Conservation (phyloP, 2,329 filamentous ascomycete species). For the Monosporascus sp. region DNA sequence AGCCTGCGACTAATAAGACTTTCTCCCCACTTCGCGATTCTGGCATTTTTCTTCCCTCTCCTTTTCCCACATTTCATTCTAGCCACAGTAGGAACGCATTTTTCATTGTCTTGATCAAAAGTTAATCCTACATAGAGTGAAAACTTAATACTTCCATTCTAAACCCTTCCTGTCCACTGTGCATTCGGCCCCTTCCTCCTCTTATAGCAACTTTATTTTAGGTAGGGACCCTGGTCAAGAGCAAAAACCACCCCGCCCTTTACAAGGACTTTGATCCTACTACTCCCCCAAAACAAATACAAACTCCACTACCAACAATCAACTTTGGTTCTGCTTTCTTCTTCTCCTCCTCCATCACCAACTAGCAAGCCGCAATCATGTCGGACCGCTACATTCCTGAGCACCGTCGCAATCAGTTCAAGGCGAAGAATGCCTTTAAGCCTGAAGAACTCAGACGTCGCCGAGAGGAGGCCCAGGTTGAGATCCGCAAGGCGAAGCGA, state of each 20-base stretch:
- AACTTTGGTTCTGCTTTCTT: no score
- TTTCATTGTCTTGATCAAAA: no score
- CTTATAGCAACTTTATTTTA: no score
- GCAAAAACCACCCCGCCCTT: no score
- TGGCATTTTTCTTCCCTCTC: constrained; percentile 9
- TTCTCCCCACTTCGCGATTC: constrained; percentile 7
- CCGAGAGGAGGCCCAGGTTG: constrained; percentile 97
- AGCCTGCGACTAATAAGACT: constrained; percentile 1
- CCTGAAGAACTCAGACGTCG: constrained; percentile 96
- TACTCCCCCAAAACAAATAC: no score
- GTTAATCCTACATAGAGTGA: no score
- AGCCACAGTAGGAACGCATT: no score
- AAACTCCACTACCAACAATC: constrained; percentile 2
- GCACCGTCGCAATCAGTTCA: constrained; percentile 98
- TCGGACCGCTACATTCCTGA: constrained; percentile 99
- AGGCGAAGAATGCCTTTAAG: constrained; percentile 99
- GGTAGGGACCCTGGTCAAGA: no score
- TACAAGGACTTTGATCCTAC: no score
- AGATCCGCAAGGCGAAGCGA: constrained; percentile 97
- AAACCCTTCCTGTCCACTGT: no score
- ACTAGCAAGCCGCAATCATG: constrained; percentile 57
- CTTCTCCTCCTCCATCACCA: neutral
- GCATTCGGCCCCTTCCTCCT: no score
- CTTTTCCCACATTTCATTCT: constrained; percentile 7
- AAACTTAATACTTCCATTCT: no score